Conservation (phyloP, 441 rosid genomes). For the Caryocar brasiliense region DNA sequence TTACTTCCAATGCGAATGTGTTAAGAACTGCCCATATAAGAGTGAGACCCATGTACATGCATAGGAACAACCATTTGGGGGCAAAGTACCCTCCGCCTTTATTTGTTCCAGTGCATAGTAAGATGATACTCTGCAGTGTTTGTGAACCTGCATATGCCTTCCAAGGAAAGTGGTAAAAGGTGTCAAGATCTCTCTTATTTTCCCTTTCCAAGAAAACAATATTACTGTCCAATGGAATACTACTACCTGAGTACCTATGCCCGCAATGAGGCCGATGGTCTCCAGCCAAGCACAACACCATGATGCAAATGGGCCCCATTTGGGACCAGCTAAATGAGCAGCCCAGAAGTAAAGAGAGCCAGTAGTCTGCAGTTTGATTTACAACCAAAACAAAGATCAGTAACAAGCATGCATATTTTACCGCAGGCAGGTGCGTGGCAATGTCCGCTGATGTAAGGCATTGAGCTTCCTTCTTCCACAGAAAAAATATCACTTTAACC, state of each 20-base stretch:
- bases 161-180: background rate
- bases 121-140: constrained; percentile 46
- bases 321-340: constrained; percentile 59
- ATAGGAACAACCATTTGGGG: constrained; percentile 37
- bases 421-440: no score
- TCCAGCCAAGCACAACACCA: constrained; percentile 74
- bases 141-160: constrained; percentile 64
- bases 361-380: constrained; percentile 46
- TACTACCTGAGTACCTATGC: constrained; percentile 55
- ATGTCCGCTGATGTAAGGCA: no score
- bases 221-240: no score
- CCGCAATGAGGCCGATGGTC: constrained; percentile 48
- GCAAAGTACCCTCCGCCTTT: constrained; percentile 55
- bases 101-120: constrained; percentile 46
- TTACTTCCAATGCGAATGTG: constrained; percentile 44
- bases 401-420: no score
- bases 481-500: no score
- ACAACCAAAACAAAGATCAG: background rate
- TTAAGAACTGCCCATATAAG: constrained; percentile 55
- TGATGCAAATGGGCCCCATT: constrained; percentile 59
- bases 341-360: constrained; percentile 72
- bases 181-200: background rate
- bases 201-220: no score
- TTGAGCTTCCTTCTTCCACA: no score
- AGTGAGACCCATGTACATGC: constrained; percentile 43